Conservation (phyloP, 345 rosid genomes). For the Lepidium sativum region DNA sequence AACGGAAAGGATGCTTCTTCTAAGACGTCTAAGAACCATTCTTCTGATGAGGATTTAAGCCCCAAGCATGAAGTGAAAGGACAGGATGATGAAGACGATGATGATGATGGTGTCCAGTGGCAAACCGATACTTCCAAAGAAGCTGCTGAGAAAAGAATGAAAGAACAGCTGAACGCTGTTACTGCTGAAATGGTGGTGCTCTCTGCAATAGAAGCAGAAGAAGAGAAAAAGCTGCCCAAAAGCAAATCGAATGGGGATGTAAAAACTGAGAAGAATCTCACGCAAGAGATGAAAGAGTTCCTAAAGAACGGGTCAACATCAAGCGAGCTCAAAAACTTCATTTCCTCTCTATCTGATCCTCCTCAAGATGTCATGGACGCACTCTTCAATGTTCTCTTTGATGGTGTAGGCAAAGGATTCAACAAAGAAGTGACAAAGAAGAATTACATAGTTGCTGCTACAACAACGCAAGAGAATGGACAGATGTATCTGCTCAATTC, state of each 20-base stretch:
- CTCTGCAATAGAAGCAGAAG: constrained; percentile 40
- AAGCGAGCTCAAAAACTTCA: constrained; percentile 36
- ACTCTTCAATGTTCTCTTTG: constrained; percentile 50
- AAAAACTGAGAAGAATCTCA: constrained; percentile 26
- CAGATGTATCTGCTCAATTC: constrained; percentile 48
- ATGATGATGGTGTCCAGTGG: constrained; percentile 65
- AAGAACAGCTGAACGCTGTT: constrained; percentile 65
- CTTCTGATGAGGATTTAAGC: constrained; percentile 71
- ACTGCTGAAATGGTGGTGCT: constrained; percentile 96
- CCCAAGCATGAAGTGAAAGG: constrained; percentile 48
- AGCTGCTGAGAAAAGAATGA: constrained; percentile 73
- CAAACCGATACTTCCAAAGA: constrained; percentile 77
- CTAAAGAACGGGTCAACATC: constrained; percentile 44
- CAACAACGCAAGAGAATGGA: constrained; percentile 38
- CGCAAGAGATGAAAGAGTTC: constrained; percentile 38
- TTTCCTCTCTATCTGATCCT: constrained; percentile 45
- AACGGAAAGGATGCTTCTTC: constrained; percentile 34
- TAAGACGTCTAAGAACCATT: constrained; percentile 37
- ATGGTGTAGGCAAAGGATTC: constrained; percentile 50
- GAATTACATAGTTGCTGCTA: constrained; percentile 50
- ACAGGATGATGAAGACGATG: constrained; percentile 32
- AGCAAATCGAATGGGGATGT: constrained; percentile 12
- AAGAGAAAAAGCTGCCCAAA: constrained; percentile 36
- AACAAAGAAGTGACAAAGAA: constrained; percentile 52
- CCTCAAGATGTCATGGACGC: constrained; percentile 54